These are phyloP conservation scores for Colletotrichum euphorbiae DNA, from an alignment of 2,329 filamentous ascomycete genomes.

Conservation along the genomic window DNA sequence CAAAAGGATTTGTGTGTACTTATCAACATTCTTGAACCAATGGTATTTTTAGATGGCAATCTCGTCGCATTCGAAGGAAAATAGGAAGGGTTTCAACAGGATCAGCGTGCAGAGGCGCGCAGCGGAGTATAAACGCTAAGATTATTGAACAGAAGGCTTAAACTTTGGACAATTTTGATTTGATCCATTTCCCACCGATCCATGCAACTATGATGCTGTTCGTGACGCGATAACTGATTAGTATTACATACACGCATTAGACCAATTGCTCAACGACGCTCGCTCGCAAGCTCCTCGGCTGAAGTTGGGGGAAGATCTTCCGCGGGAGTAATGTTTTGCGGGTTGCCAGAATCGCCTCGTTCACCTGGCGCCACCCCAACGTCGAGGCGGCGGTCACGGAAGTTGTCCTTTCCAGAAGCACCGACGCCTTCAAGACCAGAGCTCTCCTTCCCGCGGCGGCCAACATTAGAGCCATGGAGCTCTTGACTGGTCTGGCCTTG, in stretches of 20 bases:
- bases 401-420: slow-evolving; percentile 46
- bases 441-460: slow-evolving; percentile 49
- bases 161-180: neutral
- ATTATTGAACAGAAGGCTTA: neutral
- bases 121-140: neutral
- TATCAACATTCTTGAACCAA: slow-evolving; percentile 3
- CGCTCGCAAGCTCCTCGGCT: slow-evolving; percentile 45
- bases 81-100: neutral
- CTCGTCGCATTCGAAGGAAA: no score
- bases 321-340: slow-evolving; percentile 43
- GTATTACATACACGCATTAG: slow-evolving; percentile 5
- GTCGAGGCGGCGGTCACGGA: slow-evolving; percentile 48
- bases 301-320: slow-evolving; percentile 43
- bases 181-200: neutral
- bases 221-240: slow-evolving; percentile 22
- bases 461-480: slow-evolving; percentile 49
- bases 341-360: slow-evolving; percentile 38
- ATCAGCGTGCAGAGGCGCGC: neutral
- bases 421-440: slow-evolving; percentile 55
- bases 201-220: slow-evolving; percentile 4
- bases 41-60: neutral
- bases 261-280: slow-evolving; percentile 20
- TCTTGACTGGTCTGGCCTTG: slow-evolving; percentile 57
- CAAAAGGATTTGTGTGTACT: neutral
- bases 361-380: slow-evolving; percentile 43